These are phyloP conservation scores for Lactarius psammicola DNA, from an alignment of 768 basidiomycete genomes.

Conservation along the genomic window DNA sequence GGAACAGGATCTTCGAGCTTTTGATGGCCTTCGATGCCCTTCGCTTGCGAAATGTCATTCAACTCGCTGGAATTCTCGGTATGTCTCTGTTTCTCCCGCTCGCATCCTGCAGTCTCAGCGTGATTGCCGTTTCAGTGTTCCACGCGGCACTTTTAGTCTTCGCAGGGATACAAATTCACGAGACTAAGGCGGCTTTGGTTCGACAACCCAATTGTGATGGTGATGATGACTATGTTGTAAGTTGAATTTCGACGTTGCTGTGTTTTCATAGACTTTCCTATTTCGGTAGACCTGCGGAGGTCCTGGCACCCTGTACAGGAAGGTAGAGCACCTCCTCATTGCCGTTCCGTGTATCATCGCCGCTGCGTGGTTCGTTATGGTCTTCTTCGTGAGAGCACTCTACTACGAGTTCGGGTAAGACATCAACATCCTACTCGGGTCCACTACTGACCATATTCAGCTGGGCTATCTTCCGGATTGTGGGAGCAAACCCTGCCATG, in stretches of 20 bases:
- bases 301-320: constrained; percentile 54
- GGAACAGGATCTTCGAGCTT: constrained; percentile 68
- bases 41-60: constrained; percentile 72
- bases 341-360: constrained; percentile 69
- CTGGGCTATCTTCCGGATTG: constrained; percentile 90
- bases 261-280: not conserved
- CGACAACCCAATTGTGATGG: constrained; percentile 38
- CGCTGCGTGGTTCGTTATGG: constrained; percentile 60
- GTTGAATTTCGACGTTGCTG: constrained; percentile 28
- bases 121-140: constrained; percentile 49
- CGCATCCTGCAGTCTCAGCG: constrained; percentile 1
- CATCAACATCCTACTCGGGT: not conserved
- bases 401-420: constrained; percentile 82
- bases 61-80: constrained; percentile 73
- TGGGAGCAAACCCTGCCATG: constrained; percentile 81
- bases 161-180: constrained; percentile 71
- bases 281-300: constrained; percentile 46
- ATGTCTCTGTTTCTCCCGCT: constrained; percentile 29
- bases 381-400: constrained; percentile 67
- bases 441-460: constrained; percentile 37
- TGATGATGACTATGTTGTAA: constrained; percentile 40
- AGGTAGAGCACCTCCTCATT: constrained; percentile 65
- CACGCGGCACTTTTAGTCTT: constrained; percentile 72
- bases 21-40: constrained; percentile 84
- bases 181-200: constrained; percentile 65